Base-by-base conservation (phyloP, 805 yeast species). In the Sungouiozyma ichnusensis region DNA sequence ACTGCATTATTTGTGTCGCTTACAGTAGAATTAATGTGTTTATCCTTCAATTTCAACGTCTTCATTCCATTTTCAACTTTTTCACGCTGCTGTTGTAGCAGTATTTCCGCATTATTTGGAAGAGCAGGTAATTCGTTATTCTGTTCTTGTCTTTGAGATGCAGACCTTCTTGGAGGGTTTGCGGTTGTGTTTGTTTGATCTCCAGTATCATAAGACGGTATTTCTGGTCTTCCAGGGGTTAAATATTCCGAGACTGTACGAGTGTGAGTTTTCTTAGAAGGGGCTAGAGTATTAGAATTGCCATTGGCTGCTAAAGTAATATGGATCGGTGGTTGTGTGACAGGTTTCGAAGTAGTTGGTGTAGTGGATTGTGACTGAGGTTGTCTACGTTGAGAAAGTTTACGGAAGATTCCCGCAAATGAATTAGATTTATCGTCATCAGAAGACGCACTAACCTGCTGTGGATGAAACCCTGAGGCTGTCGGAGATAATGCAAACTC, bases 241-340 rank as follows among this genome's bases (percentile, higher is more conserved):
- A 24, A 11, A 41, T 60, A 58, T 42, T 62, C 66, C 3, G 66
- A 62, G 1, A 74, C 76, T 7, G 76, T 56, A 47, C 64, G 56
- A 14, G 60, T 46, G 44, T 62, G 65, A 2, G 59, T 48, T 45
- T 57, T 59, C 27, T 39, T 46, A 5, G 38, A 34, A 19, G 41
- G 41, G 13, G 36, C 35, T 20, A 31, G 19, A 36, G 31, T 41
- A 29, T 36, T 39, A 3, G 36, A 35, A 17, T 33, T 31, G 17
- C 35, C 36, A 2, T 46, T 46, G 16, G 45, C 45, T 17, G 37
- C 11, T 36, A 40, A 27, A 18, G 37, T n/a, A 15, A 9, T 27
- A 34, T 38, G 24, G 17, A 19, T 17, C 16, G 15, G n/a, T 7
- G 24, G n/a, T 20, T 29, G 41, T 15, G 43, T 33, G 24, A 41